A percentile compares a stretch with the other conserved stretches of the same genome.
Conservation (phyloP, 1,284 basidiomycete species). For the Sporisorium scitamineum region DNA sequence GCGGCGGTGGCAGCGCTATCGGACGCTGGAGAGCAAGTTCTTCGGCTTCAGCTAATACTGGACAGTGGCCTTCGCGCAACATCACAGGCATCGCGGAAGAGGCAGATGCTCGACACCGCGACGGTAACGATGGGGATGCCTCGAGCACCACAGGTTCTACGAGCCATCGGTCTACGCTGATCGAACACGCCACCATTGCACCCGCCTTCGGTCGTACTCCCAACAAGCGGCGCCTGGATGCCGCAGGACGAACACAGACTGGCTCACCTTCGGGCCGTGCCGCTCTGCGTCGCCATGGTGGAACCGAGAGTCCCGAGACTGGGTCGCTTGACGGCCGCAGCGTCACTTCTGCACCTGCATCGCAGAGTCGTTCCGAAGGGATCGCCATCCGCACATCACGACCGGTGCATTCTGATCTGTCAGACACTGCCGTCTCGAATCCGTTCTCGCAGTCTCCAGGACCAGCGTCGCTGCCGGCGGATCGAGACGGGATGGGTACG, state of each 20-base stretch:
- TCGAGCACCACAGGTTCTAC: conserved; percentile 37
- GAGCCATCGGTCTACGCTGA: conserved; percentile 39
- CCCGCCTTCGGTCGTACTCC: conserved; percentile 45
- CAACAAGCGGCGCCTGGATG: conserved; percentile 28
- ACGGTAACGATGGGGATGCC: conserved; percentile 20
- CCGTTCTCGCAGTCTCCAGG: conserved; percentile 55
- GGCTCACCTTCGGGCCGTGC: conserved; percentile 24
- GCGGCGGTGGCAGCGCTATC: conserved; percentile 5
- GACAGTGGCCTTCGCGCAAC: conserved; percentile 33
- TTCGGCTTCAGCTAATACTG: conserved; percentile 27
- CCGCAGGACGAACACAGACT: conserved; percentile 16
- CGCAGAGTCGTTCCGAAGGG: conserved; percentile 40
- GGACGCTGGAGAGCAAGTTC: conserved; percentile 36
- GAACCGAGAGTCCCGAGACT: conserved; percentile 15
- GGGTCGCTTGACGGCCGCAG: conserved; percentile 17
- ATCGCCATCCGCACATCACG: conserved; percentile 30
- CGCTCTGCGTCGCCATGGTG: conserved; percentile 16
- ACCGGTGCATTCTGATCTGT: conserved; percentile 27
- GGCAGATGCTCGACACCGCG: conserved; percentile 7
- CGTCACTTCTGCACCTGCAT: conserved; percentile 40
- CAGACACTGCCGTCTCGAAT: conserved; percentile 39
- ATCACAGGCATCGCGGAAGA: conserved; percentile 39
- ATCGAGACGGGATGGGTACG: conserved; percentile 31
- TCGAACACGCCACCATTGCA: conserved; percentile 45
- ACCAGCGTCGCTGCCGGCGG: conserved; percentile 36